These are phyloP conservation scores for Falciphora oryzae DNA, from an alignment of 2,329 filamentous ascomycete genomes.

Conservation along the genomic window DNA sequence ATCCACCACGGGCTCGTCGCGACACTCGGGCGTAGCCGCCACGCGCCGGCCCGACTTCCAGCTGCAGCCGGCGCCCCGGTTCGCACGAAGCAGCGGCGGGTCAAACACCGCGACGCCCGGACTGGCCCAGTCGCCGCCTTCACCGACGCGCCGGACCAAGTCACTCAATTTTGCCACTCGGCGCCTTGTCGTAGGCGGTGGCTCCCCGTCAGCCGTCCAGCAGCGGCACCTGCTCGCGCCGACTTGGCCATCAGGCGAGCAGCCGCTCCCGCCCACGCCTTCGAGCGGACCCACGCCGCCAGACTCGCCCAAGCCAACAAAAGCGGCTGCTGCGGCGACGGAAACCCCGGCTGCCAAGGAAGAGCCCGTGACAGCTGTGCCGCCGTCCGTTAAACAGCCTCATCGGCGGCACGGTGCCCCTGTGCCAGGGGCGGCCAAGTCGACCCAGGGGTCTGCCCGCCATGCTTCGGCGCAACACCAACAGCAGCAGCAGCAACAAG, in stretches of 20 bases:
- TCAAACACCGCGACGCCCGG: background rate
- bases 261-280: background rate
- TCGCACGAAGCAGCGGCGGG: background rate
- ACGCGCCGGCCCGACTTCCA: background rate
- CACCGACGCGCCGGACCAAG: background rate
- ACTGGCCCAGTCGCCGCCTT: no score
- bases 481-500: background rate
- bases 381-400: background rate
- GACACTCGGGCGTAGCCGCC: no score
- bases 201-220: background rate
- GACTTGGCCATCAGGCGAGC: background rate
- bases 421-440: background rate
- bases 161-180: background rate
- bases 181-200: background rate
- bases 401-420: no score
- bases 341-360: background rate
- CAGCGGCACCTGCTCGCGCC: background rate
- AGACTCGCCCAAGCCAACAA: slow-evolving; percentile 2
- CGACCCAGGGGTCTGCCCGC: background rate
- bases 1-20: no score
- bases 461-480: background rate
- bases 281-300: slow-evolving; percentile 6
- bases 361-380: background rate
- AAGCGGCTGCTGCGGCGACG: background rate
- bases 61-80: background rate